These are phyloP conservation scores for Zymoseptoria tritici DNA, from an alignment of 2,329 filamentous ascomycete species.

Conservation along the genomic window DNA sequence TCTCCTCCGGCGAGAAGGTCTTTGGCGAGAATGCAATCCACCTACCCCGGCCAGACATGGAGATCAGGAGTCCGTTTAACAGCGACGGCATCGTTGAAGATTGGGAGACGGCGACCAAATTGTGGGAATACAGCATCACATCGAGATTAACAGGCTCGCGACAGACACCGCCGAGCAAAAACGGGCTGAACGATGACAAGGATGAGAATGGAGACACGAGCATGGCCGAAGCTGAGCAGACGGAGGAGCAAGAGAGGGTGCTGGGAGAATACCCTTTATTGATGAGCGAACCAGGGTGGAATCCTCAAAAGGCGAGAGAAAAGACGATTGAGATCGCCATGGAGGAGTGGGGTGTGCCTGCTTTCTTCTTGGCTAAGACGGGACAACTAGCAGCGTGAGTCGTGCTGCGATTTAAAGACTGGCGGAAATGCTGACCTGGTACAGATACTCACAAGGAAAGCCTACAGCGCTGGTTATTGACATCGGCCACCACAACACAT, in stretches of 20 bases:
- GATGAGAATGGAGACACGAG: slow-evolving; percentile 42
- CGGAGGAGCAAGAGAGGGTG: slow-evolving; percentile 59
- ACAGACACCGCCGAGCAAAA: slow-evolving; percentile 61
- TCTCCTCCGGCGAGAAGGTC: slow-evolving; percentile 49
- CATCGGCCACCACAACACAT: slow-evolving; percentile 79
- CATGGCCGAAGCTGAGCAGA: slow-evolving; percentile 54
- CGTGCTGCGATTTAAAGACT: not conserved
- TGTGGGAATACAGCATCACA: slow-evolving; percentile 91
- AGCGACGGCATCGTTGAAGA: slow-evolving; percentile 87
- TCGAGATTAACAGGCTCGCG: slow-evolving; percentile 75
- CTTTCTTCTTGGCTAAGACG: slow-evolving; percentile 85
- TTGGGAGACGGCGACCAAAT: slow-evolving; percentile 81
- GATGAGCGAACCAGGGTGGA: slow-evolving; percentile 93
- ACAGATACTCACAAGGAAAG: slow-evolving; percentile 75
- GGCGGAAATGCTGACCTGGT: not conserved
- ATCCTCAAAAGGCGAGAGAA: slow-evolving; percentile 76
- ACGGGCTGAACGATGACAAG: slow-evolving; percentile 66
- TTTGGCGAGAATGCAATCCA: slow-evolving; percentile 90
- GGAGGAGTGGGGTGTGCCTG: slow-evolving; percentile 92
- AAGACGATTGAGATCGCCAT: slow-evolving; percentile 94
- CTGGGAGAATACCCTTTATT: slow-evolving; percentile 84
- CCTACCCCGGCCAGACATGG: slow-evolving; percentile 65
- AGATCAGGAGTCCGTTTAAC: slow-evolving; percentile 88
- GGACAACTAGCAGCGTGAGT: slow-evolving; percentile 70
- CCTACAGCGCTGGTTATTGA: slow-evolving; percentile 88